These are phyloP conservation scores for Cladosporium colombiae DNA, from an alignment of 2,329 filamentous ascomycete genomes.

Conservation along the genomic window DNA sequence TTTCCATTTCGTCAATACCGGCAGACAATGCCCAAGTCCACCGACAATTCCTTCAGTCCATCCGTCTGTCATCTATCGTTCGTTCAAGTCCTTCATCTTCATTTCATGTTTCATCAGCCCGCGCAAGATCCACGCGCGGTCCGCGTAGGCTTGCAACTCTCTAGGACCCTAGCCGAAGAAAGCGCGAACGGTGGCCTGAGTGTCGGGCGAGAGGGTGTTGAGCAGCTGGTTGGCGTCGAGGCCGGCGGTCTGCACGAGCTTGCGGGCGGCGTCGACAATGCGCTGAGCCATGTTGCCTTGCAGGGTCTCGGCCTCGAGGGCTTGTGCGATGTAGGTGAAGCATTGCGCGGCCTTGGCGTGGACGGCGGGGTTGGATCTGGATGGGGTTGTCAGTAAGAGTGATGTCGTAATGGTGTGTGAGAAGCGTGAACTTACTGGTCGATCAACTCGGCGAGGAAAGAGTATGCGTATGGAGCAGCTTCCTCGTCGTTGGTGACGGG, in stretches of 20 bases:
- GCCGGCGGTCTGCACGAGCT: constrained; percentile 70
- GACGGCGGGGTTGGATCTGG: constrained; percentile 81
- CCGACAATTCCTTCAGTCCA: no score
- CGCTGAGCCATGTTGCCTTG: constrained; percentile 78
- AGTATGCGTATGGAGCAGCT: constrained; percentile 93
- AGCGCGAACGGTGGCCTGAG: constrained; percentile 62
- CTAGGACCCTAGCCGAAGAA: constrained; percentile 38
- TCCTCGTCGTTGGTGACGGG: constrained; percentile 95
- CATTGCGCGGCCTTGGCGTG: constrained; percentile 75
- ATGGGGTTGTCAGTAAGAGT: constrained; percentile 28
- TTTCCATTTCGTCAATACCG: not conserved
- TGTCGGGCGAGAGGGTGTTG: constrained; percentile 73
- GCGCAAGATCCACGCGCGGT: not conserved
- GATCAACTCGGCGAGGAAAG: constrained; percentile 86
- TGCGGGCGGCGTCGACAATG: constrained; percentile 76
- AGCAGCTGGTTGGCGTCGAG: constrained; percentile 76
- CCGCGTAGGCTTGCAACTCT: not conserved
- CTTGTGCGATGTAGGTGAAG: constrained; percentile 83
- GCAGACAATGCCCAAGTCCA: not conserved
- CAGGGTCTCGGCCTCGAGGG: constrained; percentile 86
- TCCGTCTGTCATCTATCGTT: not conserved
- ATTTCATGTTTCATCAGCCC: not conserved
- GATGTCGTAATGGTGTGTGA: constrained; percentile 7
- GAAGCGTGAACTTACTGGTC: constrained; percentile 71
- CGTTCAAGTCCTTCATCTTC: not conserved